Conservation (phyloP, 2,329 filamentous ascomycete genomes). For the Calonectria honghensis region DNA sequence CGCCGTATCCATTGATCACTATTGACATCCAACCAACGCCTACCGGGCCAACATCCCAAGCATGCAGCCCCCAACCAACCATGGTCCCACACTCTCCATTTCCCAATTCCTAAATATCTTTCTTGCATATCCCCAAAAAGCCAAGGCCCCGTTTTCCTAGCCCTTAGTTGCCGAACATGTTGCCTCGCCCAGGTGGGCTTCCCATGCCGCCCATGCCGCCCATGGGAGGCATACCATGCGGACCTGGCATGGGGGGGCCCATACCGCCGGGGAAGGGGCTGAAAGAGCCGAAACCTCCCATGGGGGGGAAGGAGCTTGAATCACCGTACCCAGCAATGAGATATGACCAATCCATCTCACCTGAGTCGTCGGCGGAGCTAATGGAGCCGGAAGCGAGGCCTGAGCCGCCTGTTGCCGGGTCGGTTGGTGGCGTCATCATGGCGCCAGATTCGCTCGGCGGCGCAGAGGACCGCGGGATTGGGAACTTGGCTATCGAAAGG, state of each 20-base stretch:
- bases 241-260: conserved; percentile 33
- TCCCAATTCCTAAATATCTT: background rate
- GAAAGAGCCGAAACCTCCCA: conserved; percentile 57
- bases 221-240: conserved; percentile 45
- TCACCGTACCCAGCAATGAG: conserved; percentile 66
- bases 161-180: conserved; percentile 55
- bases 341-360: conserved; percentile 70
- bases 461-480: conserved; percentile 50
- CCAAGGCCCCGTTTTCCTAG: background rate
- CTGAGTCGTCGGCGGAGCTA: conserved; percentile 55
- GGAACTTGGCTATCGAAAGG: conserved; percentile 50
- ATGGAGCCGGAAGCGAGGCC: conserved; percentile 45
- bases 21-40: conserved; percentile 12
- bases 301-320: conserved; percentile 54
- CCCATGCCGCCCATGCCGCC: conserved; percentile 50
- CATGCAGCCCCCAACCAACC: background rate
- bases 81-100: background rate
- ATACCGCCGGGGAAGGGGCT: conserved; percentile 48
- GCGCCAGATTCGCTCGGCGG: conserved; percentile 54
- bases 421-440: conserved; percentile 59
- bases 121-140: background rate
- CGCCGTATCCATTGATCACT: background rate
- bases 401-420: conserved; percentile 42
- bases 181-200: conserved; percentile 48
- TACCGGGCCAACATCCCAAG: background rate